Percentiles rank a stretch among this genome's conserved stretches.
phyloP scores from a whole-genome alignment of 148 eudicot genomes.

The Heliamphora exappendiculata region DNA sequence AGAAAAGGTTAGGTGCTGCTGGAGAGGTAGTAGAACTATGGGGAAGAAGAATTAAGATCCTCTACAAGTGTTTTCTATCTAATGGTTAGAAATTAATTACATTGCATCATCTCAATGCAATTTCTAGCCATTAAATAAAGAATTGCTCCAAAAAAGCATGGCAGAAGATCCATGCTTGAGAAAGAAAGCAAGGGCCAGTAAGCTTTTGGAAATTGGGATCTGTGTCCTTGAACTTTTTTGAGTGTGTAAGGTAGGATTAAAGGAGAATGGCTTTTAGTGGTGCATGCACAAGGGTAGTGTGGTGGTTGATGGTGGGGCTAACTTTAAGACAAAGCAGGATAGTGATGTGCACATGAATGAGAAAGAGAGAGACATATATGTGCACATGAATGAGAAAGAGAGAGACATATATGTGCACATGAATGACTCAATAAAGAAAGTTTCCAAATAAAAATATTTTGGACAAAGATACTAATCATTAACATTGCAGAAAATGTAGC shows the following conservation, averaged over 20 bases:
- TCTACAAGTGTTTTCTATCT: no score
- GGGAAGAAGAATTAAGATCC: not conserved
- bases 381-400: not conserved
- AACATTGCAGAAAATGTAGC: not conserved
- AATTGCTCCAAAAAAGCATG: no score
- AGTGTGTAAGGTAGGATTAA: not conserved
- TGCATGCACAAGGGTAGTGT: not conserved
- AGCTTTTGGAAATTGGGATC: not conserved
- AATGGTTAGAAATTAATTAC: no score
- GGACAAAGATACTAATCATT: not conserved
- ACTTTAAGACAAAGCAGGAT: constrained; percentile 6
- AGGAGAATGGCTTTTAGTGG: constrained; percentile 11
- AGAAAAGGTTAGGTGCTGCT: not conserved
- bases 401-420: not conserved
- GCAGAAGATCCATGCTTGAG: not conserved
- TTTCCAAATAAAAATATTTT: not conserved
- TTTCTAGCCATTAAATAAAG: no score
- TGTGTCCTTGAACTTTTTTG: not conserved
- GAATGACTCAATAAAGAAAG: no score
- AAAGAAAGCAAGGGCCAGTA: not conserved
- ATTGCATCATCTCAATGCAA: no score
- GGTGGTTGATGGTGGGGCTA: not conserved
- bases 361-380: not conserved
- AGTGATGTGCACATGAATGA: constrained; percentile 19
- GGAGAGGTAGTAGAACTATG: not conserved